Evolutionary conservation across 371 early-diverging fungal genomes (phyloP).

Genomic region (Mucor ambiguus): DNA sequence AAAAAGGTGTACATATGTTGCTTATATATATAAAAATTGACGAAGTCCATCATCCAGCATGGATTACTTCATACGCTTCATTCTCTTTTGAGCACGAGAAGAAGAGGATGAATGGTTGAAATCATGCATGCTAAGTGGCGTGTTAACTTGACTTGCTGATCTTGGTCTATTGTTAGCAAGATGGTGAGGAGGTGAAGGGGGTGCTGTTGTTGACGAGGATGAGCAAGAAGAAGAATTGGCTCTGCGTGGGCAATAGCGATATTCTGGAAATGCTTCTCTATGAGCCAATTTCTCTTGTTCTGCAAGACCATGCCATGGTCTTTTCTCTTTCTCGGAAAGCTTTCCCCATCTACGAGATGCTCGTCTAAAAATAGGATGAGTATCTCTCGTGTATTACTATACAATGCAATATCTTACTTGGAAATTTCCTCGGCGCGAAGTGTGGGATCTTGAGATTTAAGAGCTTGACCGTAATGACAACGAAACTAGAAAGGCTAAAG

Average conservation of each 20-base stretch:
- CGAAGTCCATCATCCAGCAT: background rate
- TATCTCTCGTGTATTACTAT: background rate
- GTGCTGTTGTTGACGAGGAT: constrained; percentile 11
- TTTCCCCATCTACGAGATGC: constrained; percentile 51
- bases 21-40: constrained; percentile 9
- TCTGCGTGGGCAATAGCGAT: constrained; percentile 50
- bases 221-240: constrained; percentile 19
- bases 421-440: constrained; percentile 43
- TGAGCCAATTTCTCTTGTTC: constrained; percentile 52
- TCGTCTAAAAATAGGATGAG: constrained; percentile 28
- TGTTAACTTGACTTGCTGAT: constrained; percentile 18
- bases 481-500: constrained; percentile 27
- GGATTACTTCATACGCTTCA: constrained; percentile 14
- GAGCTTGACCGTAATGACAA: constrained; percentile 41
- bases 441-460: constrained; percentile 41
- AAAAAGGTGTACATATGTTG: constrained; percentile 9
- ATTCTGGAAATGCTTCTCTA: constrained; percentile 55
- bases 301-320: constrained; percentile 53
- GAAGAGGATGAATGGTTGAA: constrained; percentile 4
- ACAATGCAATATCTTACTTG: constrained; percentile 28
- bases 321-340: constrained; percentile 49
- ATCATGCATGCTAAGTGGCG: constrained; percentile 22
- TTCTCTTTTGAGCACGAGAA: constrained; percentile 13
- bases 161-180: constrained; percentile 11
- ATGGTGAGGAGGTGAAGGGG: constrained; percentile 21